Evolutionary conservation across 1,139 yeast species (phyloP).

Genomic region (Keqinozyma sinolaborantium): DNA sequence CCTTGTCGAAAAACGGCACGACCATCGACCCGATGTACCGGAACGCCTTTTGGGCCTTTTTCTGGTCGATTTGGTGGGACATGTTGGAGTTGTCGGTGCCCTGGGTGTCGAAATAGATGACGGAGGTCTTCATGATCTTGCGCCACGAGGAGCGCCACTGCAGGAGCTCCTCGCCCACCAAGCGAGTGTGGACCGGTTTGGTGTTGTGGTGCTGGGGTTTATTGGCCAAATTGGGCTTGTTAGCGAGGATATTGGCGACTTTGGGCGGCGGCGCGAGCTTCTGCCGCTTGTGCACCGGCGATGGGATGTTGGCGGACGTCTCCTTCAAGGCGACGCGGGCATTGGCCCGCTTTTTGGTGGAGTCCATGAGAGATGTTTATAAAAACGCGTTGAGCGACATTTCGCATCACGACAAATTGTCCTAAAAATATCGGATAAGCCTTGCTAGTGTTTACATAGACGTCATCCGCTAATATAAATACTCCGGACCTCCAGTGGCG

Average conservation of each 20-base stretch:
- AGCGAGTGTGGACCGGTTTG: conserved; percentile 17
- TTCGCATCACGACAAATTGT: too few species aligned
- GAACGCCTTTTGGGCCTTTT: conserved; percentile 52
- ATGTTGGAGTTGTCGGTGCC: conserved; percentile 49
- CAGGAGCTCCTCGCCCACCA: conserved; percentile 50
- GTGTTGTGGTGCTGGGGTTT: conserved; percentile 3
- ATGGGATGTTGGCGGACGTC: conserved; percentile 40
- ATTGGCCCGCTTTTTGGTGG: conserved; percentile 7
- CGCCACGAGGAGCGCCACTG: conserved; percentile 87
- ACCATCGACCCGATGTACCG: conserved; percentile 62
- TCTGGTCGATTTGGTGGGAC: conserved; percentile 44
- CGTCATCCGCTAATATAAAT: too few species aligned
- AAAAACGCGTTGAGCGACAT: too few species aligned
- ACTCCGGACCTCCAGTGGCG: too few species aligned
- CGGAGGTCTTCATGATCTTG: conserved; percentile 66
- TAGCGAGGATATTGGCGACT: conserved; percentile 1
- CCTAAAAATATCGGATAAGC: too few species aligned
- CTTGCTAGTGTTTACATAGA: too few species aligned
- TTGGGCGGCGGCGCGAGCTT: conserved; percentile 6
- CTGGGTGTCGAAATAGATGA: conserved; percentile 75
- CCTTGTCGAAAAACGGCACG: conserved; percentile 71
- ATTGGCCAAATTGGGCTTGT: conserved; percentile 1
- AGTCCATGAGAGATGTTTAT: too few species aligned
- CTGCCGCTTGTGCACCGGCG: conserved; percentile 33
- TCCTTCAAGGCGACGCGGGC: conserved; percentile 42